Evolutionary conservation across 257 asterid genomes (phyloP), one percentile per base, ranked within the genome.

Genomic region (Parsonsia alboflavescens): DNA sequence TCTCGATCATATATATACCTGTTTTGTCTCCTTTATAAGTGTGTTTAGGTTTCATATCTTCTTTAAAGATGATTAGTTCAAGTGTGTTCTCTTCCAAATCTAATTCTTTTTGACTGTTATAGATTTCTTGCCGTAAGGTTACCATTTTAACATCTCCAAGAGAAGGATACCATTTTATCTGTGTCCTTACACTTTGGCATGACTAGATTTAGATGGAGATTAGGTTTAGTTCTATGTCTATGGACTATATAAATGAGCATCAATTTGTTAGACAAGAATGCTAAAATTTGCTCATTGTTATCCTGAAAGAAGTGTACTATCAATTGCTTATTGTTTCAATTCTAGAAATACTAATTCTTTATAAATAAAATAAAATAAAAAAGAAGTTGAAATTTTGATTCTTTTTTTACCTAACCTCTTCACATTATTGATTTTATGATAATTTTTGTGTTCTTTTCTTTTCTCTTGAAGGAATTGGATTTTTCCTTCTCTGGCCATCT

Each of bases 101-200:
- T 61, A 26, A 61, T 45, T 15, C 41, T 21, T 36, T 36, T 12
- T 19, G 24, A 15, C 21, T 26, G 26, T 46, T 76, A 7, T 21
- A 50, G 26, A 24, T 36, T 6, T 62, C 11, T 45, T 42, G 19
- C 5, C 42, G 22, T 42, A 21, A 56, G 50, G n/a, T 7, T 75
- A 26, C 10, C 46, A 10, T 74, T 13, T 59, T 15, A 39, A n/a
- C n/a, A n/a, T n/a, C n/a, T n/a, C n/a, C n/a, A n/a, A n/a, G n/a
- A n/a, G n/a, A n/a, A n/a, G 50, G n/a, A 12, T 75, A 26, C 10
- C 46, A 10, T 74, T 13, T 59, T 15, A 39, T 7, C 16, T 28
- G 83, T 77, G 73, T 56, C 78, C 46, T 54, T 54, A 54, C 21
- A 54, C 24, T 2, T 63, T 8, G 6, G 26, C 0, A 3, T 7